phyloP scores from a whole-genome alignment of 2,329 filamentous ascomycete species.

The Fusarium torreyae region DNA sequence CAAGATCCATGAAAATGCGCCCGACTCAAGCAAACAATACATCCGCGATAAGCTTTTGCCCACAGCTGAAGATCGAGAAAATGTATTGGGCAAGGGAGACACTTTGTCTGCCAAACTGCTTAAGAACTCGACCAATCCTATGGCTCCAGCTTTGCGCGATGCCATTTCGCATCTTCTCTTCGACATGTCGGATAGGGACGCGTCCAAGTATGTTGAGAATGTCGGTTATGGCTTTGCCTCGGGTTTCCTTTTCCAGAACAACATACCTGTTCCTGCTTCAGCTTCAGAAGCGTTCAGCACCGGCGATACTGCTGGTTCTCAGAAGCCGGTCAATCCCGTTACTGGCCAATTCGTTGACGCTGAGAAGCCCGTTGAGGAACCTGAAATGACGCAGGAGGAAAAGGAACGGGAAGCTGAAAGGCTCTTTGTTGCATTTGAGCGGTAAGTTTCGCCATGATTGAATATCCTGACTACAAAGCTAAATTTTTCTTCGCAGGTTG shows the following conservation, averaged over 20 bases:
- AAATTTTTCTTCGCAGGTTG: constrained; percentile 60
- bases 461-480: constrained; percentile 17
- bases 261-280: constrained; percentile 81
- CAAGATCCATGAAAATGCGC: constrained; percentile 78
- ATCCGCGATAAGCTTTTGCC: constrained; percentile 82
- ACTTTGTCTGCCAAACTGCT: constrained; percentile 84
- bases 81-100: constrained; percentile 81
- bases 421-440: constrained; percentile 91
- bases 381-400: constrained; percentile 90
- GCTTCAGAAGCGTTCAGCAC: constrained; percentile 65
- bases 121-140: constrained; percentile 80
- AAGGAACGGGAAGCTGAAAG: constrained; percentile 93
- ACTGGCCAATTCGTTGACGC: constrained; percentile 86
- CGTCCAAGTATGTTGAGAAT: constrained; percentile 86
- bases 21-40: constrained; percentile 69
- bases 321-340: constrained; percentile 79
- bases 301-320: constrained; percentile 47
- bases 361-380: constrained; percentile 71
- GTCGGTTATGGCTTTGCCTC: constrained; percentile 96
- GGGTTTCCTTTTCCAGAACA: constrained; percentile 88
- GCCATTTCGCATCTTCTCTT: constrained; percentile 86
- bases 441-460: constrained; percentile 62
- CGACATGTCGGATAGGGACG: constrained; percentile 86
- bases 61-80: constrained; percentile 79
- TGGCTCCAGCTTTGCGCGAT: constrained; percentile 79